Conservation (phyloP, 2,329 filamentous ascomycete genomes). For the Trichophyton equinum region DNA sequence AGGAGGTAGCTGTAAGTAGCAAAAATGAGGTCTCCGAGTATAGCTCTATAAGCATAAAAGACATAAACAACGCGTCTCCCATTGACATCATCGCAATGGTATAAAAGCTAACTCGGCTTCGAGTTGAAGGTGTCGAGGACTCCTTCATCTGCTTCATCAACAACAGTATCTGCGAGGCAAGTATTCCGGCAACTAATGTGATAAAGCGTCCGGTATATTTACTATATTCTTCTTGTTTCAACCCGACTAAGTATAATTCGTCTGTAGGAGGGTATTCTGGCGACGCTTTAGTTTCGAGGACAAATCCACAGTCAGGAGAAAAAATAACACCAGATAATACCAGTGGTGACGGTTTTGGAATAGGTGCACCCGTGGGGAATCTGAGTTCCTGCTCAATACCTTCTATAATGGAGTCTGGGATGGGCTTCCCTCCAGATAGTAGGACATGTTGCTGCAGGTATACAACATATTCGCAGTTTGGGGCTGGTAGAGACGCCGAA, state of each 20-base stretch:
- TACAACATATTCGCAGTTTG: conserved; percentile 79
- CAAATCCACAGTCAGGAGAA: conserved; percentile 55
- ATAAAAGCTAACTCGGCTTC: conserved; percentile 52
- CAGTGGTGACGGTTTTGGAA: conserved; percentile 40
- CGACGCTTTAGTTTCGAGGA: conserved; percentile 48
- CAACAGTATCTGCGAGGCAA: conserved; percentile 43
- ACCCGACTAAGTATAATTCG: conserved; percentile 41
- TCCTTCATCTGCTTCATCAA: conserved; percentile 52
- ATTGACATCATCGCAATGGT: conserved; percentile 50
- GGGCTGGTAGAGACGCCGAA: conserved; percentile 40
- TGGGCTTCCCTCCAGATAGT: conserved; percentile 19
- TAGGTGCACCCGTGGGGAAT: conserved; percentile 45
- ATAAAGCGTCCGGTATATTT: conserved; percentile 42
- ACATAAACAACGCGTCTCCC: conserved; percentile 48
- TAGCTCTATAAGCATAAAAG: conserved; percentile 44
- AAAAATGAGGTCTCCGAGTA: conserved; percentile 45
- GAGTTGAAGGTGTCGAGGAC: conserved; percentile 50
- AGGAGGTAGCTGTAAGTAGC: conserved; percentile 43
- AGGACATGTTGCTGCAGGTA: conserved; percentile 57
- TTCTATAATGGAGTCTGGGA: conserved; percentile 29
- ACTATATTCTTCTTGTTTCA: conserved; percentile 45
- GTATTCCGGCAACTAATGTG: conserved; percentile 38
- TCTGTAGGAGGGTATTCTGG: conserved; percentile 42
- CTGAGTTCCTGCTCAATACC: conserved; percentile 48
- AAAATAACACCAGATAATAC: conserved; percentile 50